These are phyloP conservation scores for Phaeolepiota aurea DNA, from an alignment of 768 basidiomycete species.

Conservation along the genomic window DNA sequence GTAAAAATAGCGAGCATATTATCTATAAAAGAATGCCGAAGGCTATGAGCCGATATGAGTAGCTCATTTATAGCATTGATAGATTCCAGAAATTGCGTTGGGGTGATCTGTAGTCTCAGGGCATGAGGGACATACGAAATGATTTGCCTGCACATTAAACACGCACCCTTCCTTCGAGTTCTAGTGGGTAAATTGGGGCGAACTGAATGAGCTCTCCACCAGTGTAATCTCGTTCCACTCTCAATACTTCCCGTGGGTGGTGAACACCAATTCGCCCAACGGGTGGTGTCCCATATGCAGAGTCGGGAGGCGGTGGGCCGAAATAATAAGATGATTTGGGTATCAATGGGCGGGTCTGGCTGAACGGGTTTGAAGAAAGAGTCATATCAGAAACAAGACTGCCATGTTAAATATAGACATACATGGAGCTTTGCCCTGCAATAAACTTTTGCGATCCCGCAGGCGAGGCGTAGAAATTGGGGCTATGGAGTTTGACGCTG, in stretches of 20 bases:
- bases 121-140: constrained; percentile 1
- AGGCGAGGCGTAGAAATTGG: constrained; percentile 32
- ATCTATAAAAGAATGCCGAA: constrained; percentile 63
- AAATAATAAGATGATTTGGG: constrained; percentile 82
- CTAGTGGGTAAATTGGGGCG: constrained; percentile 79
- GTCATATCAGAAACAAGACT: constrained; percentile 1
- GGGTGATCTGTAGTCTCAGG: constrained; percentile 57
- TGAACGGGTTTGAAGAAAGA: constrained; percentile 11
- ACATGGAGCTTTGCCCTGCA: constrained; percentile 35
- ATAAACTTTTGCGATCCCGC: constrained; percentile 32
- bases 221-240: constrained; percentile 88
- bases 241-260: constrained; percentile 85
- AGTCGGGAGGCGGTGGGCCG: constrained; percentile 67
- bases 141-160: not conserved
- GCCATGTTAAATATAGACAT: constrained; percentile 12
- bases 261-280: constrained; percentile 83
- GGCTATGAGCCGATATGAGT: constrained; percentile 80
- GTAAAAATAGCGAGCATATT: constrained; percentile 74
- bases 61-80: constrained; percentile 87
- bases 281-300: constrained; percentile 75
- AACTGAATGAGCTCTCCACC: constrained; percentile 91
- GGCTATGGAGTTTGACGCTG: not conserved
- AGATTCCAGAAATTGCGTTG: constrained; percentile 83
- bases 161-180: constrained; percentile 87
- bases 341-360: constrained; percentile 38